Evolutionary conservation across 257 asterid species (phyloP).

Genomic region (Solanum ossicruentum): DNA sequence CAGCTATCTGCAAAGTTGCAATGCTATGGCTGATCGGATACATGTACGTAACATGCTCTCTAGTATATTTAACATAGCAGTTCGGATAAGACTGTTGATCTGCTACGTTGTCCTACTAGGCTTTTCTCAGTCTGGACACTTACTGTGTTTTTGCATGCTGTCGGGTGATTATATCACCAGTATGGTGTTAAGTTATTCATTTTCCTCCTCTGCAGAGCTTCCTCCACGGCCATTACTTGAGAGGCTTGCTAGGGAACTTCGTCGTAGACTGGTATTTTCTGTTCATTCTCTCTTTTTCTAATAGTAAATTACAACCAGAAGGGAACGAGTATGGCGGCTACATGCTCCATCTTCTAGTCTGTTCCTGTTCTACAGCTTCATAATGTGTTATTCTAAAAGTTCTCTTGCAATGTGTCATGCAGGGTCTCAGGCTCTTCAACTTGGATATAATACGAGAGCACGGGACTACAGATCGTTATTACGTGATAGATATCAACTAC

Average conservation of each 20-base stretch:
- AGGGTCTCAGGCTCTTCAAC: constrained; percentile 94
- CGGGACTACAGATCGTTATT: constrained; percentile 61
- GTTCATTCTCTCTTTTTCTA: neutral
- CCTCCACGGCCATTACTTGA: constrained; percentile 89
- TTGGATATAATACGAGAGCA: constrained; percentile 82
- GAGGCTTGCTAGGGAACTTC: constrained; percentile 75
- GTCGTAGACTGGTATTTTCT: constrained; percentile 57
- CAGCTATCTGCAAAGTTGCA: neutral
- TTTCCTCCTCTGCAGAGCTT: constrained; percentile 43
- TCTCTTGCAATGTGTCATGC: neutral
- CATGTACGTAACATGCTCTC: neutral
- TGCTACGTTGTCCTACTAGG: neutral
- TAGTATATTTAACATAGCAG: neutral
- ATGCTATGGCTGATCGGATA: neutral
- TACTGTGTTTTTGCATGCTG: neutral
- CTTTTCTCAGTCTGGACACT: neutral
- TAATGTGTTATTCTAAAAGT: neutral
- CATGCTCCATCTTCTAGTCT: neutral
- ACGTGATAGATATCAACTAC: constrained; percentile 87
- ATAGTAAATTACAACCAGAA: neutral
- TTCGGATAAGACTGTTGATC: neutral
- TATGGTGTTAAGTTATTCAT: neutral
- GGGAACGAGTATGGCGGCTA: neutral
- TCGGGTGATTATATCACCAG: neutral
- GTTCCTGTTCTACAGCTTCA: neutral